Evolutionary conservation across 345 rosid genomes (phyloP).

Genomic region (Populus nigra): DNA sequence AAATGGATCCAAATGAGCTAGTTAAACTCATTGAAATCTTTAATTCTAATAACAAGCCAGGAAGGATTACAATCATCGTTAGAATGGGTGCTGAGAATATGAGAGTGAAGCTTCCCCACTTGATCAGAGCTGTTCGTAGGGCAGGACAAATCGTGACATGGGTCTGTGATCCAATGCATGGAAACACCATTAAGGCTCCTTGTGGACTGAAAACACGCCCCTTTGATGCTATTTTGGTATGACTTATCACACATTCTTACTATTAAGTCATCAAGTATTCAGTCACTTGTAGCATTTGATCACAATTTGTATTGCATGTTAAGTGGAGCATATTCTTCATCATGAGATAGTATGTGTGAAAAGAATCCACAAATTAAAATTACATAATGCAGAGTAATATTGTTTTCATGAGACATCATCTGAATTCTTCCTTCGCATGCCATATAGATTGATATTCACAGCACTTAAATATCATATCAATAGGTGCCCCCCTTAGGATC

Average conservation of each 20-base stretch:
- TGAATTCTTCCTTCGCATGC: background rate
- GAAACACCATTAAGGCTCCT: constrained; percentile 31
- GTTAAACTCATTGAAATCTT: constrained; percentile 29
- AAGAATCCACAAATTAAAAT: background rate
- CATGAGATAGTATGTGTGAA: background rate
- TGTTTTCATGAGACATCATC: no score
- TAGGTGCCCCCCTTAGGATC: background rate
- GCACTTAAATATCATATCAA: background rate
- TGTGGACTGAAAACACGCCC: constrained; percentile 32
- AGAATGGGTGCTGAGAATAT: constrained; percentile 36
- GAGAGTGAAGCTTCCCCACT: constrained; percentile 30
- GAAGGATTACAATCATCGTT: constrained; percentile 28
- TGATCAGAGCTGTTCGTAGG: constrained; percentile 26
- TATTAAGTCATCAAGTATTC: background rate
- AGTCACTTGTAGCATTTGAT: background rate
- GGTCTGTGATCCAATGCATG: constrained; percentile 38
- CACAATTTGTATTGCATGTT: background rate
- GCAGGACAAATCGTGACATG: constrained; percentile 28
- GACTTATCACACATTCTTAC: background rate
- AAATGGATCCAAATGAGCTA: constrained; percentile 30
- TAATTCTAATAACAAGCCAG: constrained; percentile 27
- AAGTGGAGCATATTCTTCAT: background rate
- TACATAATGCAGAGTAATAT: background rate
- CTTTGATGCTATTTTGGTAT: constrained; percentile 28
- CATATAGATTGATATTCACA: background rate